Percentiles rank a stretch among this genome's conserved stretches.
phyloP scores from a whole-genome alignment of 768 basidiomycete species.

The Cubamyces sp. region DNA sequence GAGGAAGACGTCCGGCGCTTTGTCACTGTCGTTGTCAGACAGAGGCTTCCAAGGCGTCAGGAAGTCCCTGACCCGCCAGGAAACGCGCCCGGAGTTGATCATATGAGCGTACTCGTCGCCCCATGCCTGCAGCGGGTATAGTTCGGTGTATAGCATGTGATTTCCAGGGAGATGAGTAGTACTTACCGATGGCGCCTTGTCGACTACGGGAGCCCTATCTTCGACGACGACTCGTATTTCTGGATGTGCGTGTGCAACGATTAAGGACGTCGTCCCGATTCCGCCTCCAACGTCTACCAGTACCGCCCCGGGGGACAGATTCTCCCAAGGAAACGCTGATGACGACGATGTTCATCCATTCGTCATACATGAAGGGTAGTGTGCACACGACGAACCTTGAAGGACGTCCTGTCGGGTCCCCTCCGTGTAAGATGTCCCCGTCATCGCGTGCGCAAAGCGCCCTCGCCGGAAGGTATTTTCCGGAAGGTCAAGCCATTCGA shows the following conservation, averaged over 20 bases:
- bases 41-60: constrained; percentile 28
- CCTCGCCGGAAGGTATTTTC: constrained; percentile 50
- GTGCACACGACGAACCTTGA: constrained; percentile 27
- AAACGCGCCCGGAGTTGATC: constrained; percentile 22
- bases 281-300: constrained; percentile 28
- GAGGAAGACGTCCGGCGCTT: constrained; percentile 19
- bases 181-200: constrained; percentile 41
- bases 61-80: constrained; percentile 20
- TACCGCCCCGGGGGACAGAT: constrained; percentile 9
- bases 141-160: constrained; percentile 24
- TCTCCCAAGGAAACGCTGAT: constrained; percentile 26
- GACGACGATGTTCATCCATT: background rate
- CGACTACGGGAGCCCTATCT: constrained; percentile 23
- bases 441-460: constrained; percentile 78
- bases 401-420: constrained; percentile 20
- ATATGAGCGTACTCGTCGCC: constrained; percentile 7
- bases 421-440: constrained; percentile 70
- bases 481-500: constrained; percentile 75
- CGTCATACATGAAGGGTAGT: constrained; percentile 41
- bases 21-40: constrained; percentile 45
- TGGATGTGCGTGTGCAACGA: constrained; percentile 19
- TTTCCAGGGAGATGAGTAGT: background rate
- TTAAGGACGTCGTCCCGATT: constrained; percentile 22
- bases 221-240: constrained; percentile 25
- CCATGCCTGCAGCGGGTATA: constrained; percentile 20